A percentile compares a stretch with the other conserved stretches of the same genome.
phyloP scores from a whole-genome alignment of 2,329 filamentous ascomycete species.

The Ascochyta viciae-villosae region DNA sequence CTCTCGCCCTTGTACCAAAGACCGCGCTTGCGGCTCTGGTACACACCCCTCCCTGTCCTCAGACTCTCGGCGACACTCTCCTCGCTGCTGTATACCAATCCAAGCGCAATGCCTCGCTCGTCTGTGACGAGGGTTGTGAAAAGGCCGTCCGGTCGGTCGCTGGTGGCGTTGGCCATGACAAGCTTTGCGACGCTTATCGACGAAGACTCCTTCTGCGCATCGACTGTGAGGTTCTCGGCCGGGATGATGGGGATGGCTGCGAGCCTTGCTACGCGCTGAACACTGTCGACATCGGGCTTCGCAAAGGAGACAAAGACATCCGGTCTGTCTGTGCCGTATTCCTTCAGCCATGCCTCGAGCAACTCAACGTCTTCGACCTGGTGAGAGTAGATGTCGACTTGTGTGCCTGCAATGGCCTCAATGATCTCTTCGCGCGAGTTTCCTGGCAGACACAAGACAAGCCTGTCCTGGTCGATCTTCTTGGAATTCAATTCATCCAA shows the following conservation, averaged over 20 bases:
- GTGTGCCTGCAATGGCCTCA: constrained; percentile 50
- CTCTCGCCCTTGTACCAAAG: constrained; percentile 97
- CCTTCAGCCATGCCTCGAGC: constrained; percentile 56
- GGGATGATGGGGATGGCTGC: constrained; percentile 75
- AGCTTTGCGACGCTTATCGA: constrained; percentile 73
- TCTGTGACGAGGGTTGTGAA: constrained; percentile 92
- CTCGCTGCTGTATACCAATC: constrained; percentile 91
- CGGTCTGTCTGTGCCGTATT: constrained; percentile 58
- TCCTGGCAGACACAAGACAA: constrained; percentile 62
- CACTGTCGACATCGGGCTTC: constrained; percentile 49
- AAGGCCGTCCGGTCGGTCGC: constrained; percentile 82
- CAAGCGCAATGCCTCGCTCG: constrained; percentile 81
- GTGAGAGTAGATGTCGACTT: constrained; percentile 55
- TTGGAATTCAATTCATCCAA: constrained; percentile 62
- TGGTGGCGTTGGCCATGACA: constrained; percentile 76
- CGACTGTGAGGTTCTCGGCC: constrained; percentile 72
- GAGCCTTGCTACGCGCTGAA: constrained; percentile 52
- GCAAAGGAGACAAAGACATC: constrained; percentile 60
- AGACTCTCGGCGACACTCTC: constrained; percentile 89
- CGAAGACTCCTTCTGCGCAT: constrained; percentile 64
- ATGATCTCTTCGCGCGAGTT: constrained; percentile 52
- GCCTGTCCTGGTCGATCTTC: constrained; percentile 61
- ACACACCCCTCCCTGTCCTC: constrained; percentile 82
- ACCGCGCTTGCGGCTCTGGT: constrained; percentile 93
- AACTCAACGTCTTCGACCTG: constrained; percentile 53